Conservation (phyloP, 768 basidiomycete genomes). For the Steccherinum ochraceum region DNA sequence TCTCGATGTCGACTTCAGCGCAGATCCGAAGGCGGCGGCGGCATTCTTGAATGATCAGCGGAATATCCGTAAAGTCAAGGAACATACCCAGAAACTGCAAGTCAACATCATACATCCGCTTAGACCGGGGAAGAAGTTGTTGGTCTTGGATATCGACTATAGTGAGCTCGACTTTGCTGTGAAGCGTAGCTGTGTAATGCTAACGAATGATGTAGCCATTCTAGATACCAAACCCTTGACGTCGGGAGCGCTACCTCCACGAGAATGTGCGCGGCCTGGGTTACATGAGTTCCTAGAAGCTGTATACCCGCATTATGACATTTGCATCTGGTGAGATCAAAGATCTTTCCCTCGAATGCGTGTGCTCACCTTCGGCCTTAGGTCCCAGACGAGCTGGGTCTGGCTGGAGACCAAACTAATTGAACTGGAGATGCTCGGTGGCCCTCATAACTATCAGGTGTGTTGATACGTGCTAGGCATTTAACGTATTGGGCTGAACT, state of each 20-base stretch:
- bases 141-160: slow-evolving; percentile 87
- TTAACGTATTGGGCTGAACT: background rate
- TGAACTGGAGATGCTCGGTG: slow-evolving; percentile 80
- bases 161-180: slow-evolving; percentile 40
- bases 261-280: slow-evolving; percentile 77
- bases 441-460: slow-evolving; percentile 64
- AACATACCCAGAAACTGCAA: slow-evolving; percentile 58
- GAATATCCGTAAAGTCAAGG: slow-evolving; percentile 75
- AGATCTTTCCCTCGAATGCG: background rate
- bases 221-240: slow-evolving; percentile 81
- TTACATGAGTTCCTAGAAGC: slow-evolving; percentile 81
- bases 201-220: slow-evolving; percentile 38
- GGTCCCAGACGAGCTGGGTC: slow-evolving; percentile 84
- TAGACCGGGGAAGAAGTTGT: slow-evolving; percentile 68
- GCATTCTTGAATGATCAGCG: slow-evolving; percentile 68
- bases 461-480: background rate
- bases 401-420: slow-evolving; percentile 87
- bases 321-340: slow-evolving; percentile 83
- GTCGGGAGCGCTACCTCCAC: slow-evolving; percentile 71
- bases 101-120: slow-evolving; percentile 72
- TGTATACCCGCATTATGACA: slow-evolving; percentile 80
- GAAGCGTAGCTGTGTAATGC: too few species aligned
- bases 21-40: slow-evolving; percentile 49
- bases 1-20: slow-evolving; percentile 74
- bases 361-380: slow-evolving; percentile 17